phyloP scores from a whole-genome alignment of 1,139 yeast genomes.

The Lipomyces yarrowii region DNA sequence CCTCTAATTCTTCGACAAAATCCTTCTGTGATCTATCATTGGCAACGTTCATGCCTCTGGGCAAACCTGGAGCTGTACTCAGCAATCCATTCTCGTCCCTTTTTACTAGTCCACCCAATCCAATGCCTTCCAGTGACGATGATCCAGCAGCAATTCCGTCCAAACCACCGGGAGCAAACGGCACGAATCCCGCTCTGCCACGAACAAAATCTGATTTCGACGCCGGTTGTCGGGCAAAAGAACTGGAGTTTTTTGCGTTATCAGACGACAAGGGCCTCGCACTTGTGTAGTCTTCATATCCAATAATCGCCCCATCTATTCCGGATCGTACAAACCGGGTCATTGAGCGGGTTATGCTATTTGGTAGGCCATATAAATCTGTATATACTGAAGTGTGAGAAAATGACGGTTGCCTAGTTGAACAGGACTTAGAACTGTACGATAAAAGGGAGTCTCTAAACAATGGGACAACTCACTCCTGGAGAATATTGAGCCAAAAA shows the following conservation, averaged over 20 bases:
- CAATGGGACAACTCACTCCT: conserved; percentile 36
- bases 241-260: conserved; percentile 67
- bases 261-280: conserved; percentile 55
- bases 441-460: too few relatives aligned
- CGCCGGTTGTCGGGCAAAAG: conserved; percentile 68
- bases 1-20: conserved; percentile 40
- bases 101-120: conserved; percentile 24
- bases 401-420: conserved; percentile 43
- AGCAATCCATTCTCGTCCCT: conserved; percentile 69
- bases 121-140: conserved; percentile 10
- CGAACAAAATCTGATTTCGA: conserved; percentile 62
- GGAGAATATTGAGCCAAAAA: conserved; percentile 44
- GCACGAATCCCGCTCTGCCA: conserved; percentile 77
- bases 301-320: conserved; percentile 65
- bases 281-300: conserved; percentile 63
- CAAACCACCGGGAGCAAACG: conserved; percentile 93
- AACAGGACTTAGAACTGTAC: not conserved
- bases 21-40: conserved; percentile 19
- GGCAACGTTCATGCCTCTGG: conserved; percentile 54
- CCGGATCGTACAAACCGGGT: conserved; percentile 58
- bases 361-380: conserved; percentile 44
- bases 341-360: conserved; percentile 48
- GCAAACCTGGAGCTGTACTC: conserved; percentile 80
- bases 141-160: conserved; percentile 18
- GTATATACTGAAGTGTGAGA: conserved; percentile 40